Evolutionary conservation across 306 rosid species (phyloP).

Genomic region (Cicer judaicum): DNA sequence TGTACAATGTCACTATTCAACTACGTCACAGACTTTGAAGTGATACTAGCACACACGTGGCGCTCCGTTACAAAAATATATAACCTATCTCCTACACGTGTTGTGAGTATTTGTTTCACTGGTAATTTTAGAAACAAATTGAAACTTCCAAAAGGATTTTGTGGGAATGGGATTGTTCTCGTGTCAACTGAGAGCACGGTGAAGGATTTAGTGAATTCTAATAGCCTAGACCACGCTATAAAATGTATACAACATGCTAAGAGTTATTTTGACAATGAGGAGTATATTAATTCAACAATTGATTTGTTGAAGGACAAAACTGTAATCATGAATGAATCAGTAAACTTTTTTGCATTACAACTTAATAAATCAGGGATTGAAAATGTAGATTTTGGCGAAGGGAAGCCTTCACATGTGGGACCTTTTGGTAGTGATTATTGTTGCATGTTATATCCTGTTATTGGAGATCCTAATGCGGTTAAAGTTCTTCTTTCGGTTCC

Average conservation of each 20-base stretch:
- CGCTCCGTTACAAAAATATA: slow-evolving; percentile 66
- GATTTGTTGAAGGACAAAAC: slow-evolving; percentile 70
- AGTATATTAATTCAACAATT: slow-evolving; percentile 61
- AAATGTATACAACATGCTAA: slow-evolving; percentile 68
- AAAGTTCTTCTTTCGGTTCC: slow-evolving; percentile 78
- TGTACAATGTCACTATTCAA: slow-evolving; percentile 57
- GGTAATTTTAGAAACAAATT: slow-evolving; percentile 55
- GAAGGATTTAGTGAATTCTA: slow-evolving; percentile 47
- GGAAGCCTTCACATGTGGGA: slow-evolving; percentile 69
- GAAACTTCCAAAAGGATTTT: slow-evolving; percentile 60
- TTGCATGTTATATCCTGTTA: slow-evolving; percentile 74
- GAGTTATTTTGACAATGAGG: slow-evolving; percentile 50
- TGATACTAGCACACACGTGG: slow-evolving; percentile 82
- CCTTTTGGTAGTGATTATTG: slow-evolving; percentile 57
- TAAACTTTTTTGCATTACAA: slow-evolving; percentile 66
- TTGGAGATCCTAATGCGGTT: slow-evolving; percentile 56
- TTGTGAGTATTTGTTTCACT: slow-evolving; percentile 68
- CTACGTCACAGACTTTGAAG: slow-evolving; percentile 61
- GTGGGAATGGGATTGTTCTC: slow-evolving; percentile 74
- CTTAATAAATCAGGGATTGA: slow-evolving; percentile 77
- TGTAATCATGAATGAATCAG: slow-evolving; percentile 51
- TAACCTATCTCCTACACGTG: slow-evolving; percentile 42
- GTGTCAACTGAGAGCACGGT: slow-evolving; percentile 63
- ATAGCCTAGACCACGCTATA: slow-evolving; percentile 58
- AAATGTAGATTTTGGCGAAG: slow-evolving; percentile 79